Base-by-base conservation (phyloP, 148 eudicot genomes). In the Arctostaphylos glauca region DNA sequence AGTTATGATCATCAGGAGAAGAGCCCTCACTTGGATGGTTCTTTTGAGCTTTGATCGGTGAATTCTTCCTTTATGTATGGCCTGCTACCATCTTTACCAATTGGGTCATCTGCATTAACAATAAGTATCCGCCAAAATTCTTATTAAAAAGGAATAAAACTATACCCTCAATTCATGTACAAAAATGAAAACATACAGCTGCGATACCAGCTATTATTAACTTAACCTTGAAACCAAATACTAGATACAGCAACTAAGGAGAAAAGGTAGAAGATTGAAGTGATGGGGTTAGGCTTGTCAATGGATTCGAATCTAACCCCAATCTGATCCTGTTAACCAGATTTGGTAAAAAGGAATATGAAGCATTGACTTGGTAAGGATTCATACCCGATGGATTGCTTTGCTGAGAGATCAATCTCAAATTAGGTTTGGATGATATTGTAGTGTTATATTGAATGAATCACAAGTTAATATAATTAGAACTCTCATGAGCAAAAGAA, bases 11-110 rank as follows among this genome's bases (percentile, higher is more conserved):
- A 76, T 47, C 77, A 74, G 44, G 58, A 77, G 41, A 21, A 44
- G 75, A 84, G 53, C 67, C 54, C 89, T 88, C 87, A 91, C 96
- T 87, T 75, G 81, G 87, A 84, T 88, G 87, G 81, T 81, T 72
- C 80, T 56, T 80, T 87, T 66, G 74, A 81, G 81, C 84, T 86
- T 79, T 88, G 87, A 78, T 70, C 83, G 56, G 81, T 76, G 43
- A n/a, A 52, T 76, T 83, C 93, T 76, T 76, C 88, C 75, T 68
- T 80, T 23, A 84, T 54, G 46, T 87, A 79, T 19, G 74, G 52
- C 52, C 55, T 77, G 52, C 74, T 88, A 81, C 85, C 43, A 66
- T 66, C 83, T 78, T 83, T 89, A 89, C 76, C 81, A 70, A 59
- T 73, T 82, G 82, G 58, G 83, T 83, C 58, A 49, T 85, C 87